Percentiles rank a stretch among this genome's conserved stretches.
Conservation (phyloP, 2,329 filamentous ascomycete species). For the Cordyceps cicadae region DNA sequence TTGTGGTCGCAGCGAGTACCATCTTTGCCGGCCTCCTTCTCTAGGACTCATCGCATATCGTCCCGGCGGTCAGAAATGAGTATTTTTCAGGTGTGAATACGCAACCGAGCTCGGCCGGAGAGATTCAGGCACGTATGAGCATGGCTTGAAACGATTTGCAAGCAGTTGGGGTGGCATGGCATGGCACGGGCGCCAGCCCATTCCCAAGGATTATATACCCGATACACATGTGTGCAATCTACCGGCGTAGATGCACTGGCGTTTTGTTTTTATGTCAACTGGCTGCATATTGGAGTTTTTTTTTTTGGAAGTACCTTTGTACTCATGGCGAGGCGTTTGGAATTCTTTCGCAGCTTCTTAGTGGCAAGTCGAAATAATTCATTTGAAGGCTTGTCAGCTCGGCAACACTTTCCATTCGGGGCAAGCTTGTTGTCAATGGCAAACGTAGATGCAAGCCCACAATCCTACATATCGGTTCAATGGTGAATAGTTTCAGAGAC, state of each 20-base stretch:
- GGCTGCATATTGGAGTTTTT: background rate
- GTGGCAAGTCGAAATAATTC: background rate
- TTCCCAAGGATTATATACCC: slow-evolving; percentile 1
- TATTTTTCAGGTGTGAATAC: background rate
- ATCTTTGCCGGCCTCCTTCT: slow-evolving; percentile 3
- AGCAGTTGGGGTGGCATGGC: background rate
- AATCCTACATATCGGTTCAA: no score
- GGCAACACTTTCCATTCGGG: background rate
- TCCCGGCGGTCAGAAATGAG: background rate
- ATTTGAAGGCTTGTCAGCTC: background rate
- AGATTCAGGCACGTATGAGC: background rate
- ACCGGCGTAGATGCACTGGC: background rate
- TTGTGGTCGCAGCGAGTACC: slow-evolving; percentile 5
- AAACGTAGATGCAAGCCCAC: no score
- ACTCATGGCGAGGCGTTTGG: slow-evolving; percentile 4
- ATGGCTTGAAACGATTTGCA: background rate
- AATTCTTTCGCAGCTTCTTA: background rate
- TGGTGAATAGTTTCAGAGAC: no score
- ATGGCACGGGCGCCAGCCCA: background rate
- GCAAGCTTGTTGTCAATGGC: background rate
- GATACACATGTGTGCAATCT: background rate
- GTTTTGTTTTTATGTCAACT: background rate
- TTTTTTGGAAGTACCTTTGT: background rate
- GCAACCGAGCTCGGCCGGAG: background rate
- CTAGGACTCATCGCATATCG: background rate